These are phyloP conservation scores for Agapanthus africanus DNA, from an alignment of 106 monocot species.

Conservation along the genomic window DNA sequence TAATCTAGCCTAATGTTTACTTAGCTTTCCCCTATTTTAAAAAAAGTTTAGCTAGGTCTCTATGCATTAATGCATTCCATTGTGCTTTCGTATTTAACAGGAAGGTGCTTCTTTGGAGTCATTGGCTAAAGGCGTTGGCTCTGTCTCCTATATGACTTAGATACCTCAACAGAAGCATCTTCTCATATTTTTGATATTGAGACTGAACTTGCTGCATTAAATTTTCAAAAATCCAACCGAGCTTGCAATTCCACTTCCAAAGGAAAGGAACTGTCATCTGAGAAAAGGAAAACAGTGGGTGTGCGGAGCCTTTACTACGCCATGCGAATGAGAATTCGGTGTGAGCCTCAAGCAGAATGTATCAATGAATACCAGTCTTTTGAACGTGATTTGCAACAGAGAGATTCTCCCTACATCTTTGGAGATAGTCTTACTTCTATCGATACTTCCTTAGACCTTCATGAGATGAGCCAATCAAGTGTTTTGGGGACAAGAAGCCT, in stretches of 20 bases:
- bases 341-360: constrained; percentile 20
- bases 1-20: too few species aligned
- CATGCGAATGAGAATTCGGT: constrained; percentile 62
- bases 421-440: constrained; percentile 19
- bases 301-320: constrained; percentile 61
- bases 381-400: constrained; percentile 21
- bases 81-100: constrained; percentile 34
- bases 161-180: constrained; percentile 54
- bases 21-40: too few species aligned
- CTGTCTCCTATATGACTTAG: constrained; percentile 57
- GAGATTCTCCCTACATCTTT: constrained; percentile 21
- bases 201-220: constrained; percentile 26
- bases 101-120: constrained; percentile 92
- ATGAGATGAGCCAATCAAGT: too few species aligned
- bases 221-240: constrained; percentile 32
- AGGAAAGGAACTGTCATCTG: too few species aligned
- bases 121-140: constrained; percentile 95
- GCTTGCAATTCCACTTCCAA: constrained; percentile 28
- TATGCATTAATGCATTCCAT: too few species aligned
- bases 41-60: too few species aligned
- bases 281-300: constrained; percentile 39
- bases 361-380: constrained; percentile 22
- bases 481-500: constrained; percentile 4
- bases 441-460: too few species aligned
- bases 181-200: constrained; percentile 41